Percentiles rank a stretch among this genome's conserved stretches.
phyloP scores from a whole-genome alignment of 2,329 filamentous ascomycete genomes.

The Cercospora nicotianae region DNA sequence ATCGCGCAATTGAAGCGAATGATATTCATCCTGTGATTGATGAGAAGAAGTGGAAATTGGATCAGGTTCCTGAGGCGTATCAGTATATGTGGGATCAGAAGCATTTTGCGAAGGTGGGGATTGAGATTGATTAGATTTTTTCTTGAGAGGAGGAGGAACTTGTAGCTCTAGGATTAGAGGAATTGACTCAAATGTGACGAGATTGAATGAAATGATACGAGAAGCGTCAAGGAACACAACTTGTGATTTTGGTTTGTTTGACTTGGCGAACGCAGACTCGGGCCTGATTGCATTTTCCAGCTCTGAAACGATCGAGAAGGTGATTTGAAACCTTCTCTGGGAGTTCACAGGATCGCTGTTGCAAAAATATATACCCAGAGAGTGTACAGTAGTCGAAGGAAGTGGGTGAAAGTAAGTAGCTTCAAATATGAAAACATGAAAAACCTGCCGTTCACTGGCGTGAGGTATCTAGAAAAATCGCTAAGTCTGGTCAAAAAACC shows the following conservation, averaged over 20 bases:
- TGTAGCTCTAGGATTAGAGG: not conserved
- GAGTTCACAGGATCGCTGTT: not conserved
- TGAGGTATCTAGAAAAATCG: not conserved
- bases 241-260: not conserved
- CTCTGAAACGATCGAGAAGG: not conserved
- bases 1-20: slow-evolving; percentile 58
- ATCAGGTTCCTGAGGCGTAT: slow-evolving; percentile 54
- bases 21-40: slow-evolving; percentile 61
- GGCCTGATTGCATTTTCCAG: not conserved
- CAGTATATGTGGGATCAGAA: slow-evolving; percentile 47
- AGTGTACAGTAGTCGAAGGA: not conserved
- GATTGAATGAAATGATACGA: not conserved
- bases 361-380: not conserved
- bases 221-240: not conserved
- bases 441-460: not conserved
- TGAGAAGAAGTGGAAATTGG: slow-evolving; percentile 56
- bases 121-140: slow-evolving; percentile 40
- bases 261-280: not conserved
- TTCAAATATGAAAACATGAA: not conserved
- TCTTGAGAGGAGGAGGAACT: too few species aligned
- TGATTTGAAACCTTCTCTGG: not conserved
- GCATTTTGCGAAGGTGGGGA: slow-evolving; percentile 47
- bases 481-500: not conserved
- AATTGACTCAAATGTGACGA: not conserved
- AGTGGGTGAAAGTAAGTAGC: not conserved